Evolutionary conservation across 2,329 filamentous ascomycete genomes (phyloP).

Genomic region (Dryadomyces sulphureus): DNA sequence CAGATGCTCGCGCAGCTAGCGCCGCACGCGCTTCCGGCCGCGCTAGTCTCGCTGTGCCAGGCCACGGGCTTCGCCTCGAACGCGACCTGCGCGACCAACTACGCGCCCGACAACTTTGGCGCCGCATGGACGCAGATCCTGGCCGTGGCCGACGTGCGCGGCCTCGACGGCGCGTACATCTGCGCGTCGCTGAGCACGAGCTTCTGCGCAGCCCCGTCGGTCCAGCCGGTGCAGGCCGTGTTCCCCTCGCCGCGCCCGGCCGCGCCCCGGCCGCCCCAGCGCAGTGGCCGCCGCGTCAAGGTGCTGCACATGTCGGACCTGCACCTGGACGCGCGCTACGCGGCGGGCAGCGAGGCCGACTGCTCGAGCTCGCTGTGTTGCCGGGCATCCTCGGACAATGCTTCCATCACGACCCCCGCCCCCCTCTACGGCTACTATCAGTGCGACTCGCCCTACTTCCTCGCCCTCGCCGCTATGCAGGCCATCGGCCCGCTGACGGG

Average conservation of each 20-base stretch:
- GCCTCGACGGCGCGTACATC: constrained; percentile 41
- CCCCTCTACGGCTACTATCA: constrained; percentile 37
- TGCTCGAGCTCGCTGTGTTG: constrained; percentile 47
- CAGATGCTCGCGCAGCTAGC: constrained; percentile 34
- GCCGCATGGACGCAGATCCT: constrained; percentile 43
- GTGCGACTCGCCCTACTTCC: constrained; percentile 44
- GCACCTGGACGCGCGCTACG: constrained; percentile 39
- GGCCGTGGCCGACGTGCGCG: constrained; percentile 33
- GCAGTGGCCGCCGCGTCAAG: constrained; percentile 37
- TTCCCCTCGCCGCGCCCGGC: constrained; percentile 41
- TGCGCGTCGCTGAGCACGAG: constrained; percentile 32
- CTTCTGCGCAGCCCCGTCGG: constrained; percentile 31
- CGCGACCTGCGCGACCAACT: constrained; percentile 30
- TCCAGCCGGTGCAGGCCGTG: constrained; percentile 27
- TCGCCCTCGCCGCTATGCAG: constrained; percentile 39
- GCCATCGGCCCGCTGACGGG: constrained; percentile 41
- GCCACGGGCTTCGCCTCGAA: constrained; percentile 29
- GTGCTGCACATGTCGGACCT: constrained; percentile 47
- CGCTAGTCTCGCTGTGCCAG: constrained; percentile 36
- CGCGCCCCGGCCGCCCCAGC: constrained; percentile 24
- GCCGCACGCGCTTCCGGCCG: constrained; percentile 30
- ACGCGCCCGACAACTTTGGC: constrained; percentile 31
- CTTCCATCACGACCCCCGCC: constrained; percentile 28
- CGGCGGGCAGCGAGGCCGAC: constrained; percentile 34
- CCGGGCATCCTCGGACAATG: constrained; percentile 25